These are phyloP conservation scores for Byssoonygena ceratinophila DNA, from an alignment of 2,329 filamentous ascomycete species.

Conservation along the genomic window DNA sequence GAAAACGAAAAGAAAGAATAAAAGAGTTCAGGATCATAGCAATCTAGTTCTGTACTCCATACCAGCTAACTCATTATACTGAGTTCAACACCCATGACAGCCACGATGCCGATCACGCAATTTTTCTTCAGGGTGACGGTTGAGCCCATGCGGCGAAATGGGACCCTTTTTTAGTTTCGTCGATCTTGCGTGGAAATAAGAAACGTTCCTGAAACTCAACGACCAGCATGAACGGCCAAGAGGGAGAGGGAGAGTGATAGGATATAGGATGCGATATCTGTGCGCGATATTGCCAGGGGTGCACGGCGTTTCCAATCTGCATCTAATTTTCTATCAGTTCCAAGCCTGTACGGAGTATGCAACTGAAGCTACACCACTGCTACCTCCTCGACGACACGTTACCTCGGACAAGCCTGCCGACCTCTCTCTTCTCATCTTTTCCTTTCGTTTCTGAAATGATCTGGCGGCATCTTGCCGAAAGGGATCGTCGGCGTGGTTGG, in stretches of 20 bases:
- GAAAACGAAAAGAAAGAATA: background rate
- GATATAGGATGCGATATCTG: background rate
- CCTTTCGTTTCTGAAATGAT: background rate
- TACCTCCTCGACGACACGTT: background rate
- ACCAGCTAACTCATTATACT: too few relatives aligned
- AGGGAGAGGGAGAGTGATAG: too few relatives aligned
- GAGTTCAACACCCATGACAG: background rate
- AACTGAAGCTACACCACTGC: background rate
- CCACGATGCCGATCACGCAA: conserved; percentile 11
- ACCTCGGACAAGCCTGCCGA: background rate
- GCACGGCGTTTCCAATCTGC: background rate
- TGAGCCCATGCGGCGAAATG: background rate
- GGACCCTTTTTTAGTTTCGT: background rate
- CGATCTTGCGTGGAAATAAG: conserved; percentile 11
- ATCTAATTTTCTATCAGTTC: background rate
- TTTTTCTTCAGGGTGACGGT: conserved; percentile 12
- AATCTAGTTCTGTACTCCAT: background rate
- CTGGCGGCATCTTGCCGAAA: background rate
- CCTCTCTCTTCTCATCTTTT: background rate
- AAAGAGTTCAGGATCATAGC: background rate
- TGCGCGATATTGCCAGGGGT: conserved; percentile 7
- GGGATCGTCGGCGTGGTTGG: background rate
- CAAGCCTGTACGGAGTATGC: background rate
- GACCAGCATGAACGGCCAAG: too few relatives aligned
- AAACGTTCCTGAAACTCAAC: conserved; percentile 12